These are phyloP conservation scores for Mucor mucedo DNA, from an alignment of 371 early-diverging fungal species.

Conservation along the genomic window DNA sequence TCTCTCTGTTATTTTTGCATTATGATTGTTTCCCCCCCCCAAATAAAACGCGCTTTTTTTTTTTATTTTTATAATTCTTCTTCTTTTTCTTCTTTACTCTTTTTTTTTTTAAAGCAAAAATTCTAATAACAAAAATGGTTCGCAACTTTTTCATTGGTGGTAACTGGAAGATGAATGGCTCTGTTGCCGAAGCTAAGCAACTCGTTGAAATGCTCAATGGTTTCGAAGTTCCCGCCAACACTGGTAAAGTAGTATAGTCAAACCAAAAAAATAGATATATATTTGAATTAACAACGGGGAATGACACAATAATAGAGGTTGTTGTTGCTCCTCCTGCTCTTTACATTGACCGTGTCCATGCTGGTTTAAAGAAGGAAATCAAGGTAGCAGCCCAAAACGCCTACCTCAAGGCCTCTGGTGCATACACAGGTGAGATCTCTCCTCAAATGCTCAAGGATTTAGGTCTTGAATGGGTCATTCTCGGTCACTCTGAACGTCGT, in stretches of 20 bases:
- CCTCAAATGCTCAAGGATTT: constrained; percentile 96
- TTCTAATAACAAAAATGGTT: constrained; percentile 43
- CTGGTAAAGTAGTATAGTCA: constrained; percentile 45
- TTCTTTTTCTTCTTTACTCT: constrained; percentile 1
- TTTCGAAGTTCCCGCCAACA: constrained; percentile 50
- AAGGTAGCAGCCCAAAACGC: constrained; percentile 98
- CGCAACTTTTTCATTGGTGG: constrained; percentile 77
- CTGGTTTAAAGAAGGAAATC: constrained; percentile 77
- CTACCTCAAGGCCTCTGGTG: constrained; percentile 86
- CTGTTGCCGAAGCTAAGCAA: constrained; percentile 68
- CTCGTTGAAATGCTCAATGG: constrained; percentile 81
- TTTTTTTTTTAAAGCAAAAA: constrained; percentile 12
- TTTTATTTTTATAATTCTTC: too few species aligned
- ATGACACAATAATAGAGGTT: too few species aligned
- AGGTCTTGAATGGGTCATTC: constrained; percentile 92
- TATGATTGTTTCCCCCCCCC: too few species aligned
- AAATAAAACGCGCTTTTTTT: constrained; percentile 10
- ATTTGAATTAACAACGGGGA: not conserved
- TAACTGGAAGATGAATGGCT: constrained; percentile 99
- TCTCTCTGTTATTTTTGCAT: not conserved
- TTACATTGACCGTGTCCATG: constrained; percentile 86
- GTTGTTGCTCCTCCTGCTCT: constrained; percentile 97
- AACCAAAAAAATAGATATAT: not conserved
- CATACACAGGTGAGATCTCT: constrained; percentile 99
- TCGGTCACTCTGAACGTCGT: constrained; percentile 99